Base-by-base conservation (phyloP, 2,329 filamentous ascomycete genomes). In the Verticillium isaacii region DNA sequence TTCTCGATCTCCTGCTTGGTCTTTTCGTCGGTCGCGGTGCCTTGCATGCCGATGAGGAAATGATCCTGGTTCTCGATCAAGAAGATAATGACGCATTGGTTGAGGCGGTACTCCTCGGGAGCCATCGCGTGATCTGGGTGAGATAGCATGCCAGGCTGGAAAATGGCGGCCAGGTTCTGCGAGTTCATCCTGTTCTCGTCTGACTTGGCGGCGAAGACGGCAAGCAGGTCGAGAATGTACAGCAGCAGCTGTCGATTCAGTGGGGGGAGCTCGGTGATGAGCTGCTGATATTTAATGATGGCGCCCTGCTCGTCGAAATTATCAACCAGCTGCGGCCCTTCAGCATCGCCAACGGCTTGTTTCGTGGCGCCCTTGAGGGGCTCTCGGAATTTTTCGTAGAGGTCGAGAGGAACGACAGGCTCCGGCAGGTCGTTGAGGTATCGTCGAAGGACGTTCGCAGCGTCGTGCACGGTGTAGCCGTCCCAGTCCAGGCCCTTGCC, bases 21-120 rank as follows among this genome's bases (percentile, higher is more conserved):
- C 71, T 84, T 88, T 72, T 96, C 92, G 72, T 97, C 93, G n/a
- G 93, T 91, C n/a, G 88, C 93, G n/a, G 93, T 97, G 55, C 95
- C 95, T 72, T 93, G 92, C 95, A 99, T 99, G 61, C 95, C 95
- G 66, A 99, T 96, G 66, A 99, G 80, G 81, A 99, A 99, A 75
- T 97, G 92, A 71, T 99, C 95, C 74, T 99, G 95, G 70, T 99
- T 97, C 72, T 98, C 93, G 67, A 99, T 99, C 68, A 99, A 79
- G 75, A 99, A 99, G 58, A 99, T 97, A 66, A 99, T 84, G 23
- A 99, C 94, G 70, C 95, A 94, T 81, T 99, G 95, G 72, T 96
- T 98, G 6, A 99, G 81, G 36, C 92, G 89, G 73, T 99, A 99
- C 72, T 98, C 94, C 62, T 91, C 86, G 0, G 95, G 95, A 0